Base-by-base conservation (phyloP, 2,329 filamentous ascomycete genomes). In the Ophiosphaerella herpotricha region DNA sequence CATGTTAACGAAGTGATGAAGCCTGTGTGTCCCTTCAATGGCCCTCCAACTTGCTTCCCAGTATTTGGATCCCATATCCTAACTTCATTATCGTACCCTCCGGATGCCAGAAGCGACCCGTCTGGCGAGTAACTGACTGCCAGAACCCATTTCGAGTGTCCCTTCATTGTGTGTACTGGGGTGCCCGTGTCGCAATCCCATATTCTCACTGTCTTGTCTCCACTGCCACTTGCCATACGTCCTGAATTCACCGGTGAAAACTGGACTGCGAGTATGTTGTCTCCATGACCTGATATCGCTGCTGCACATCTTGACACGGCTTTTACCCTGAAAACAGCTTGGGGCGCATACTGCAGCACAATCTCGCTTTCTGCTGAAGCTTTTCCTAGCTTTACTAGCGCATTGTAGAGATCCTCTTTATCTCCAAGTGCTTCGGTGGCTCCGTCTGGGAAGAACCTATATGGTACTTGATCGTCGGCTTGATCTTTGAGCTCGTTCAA, bases 121-220 rank as follows among this genome's bases (percentile, higher is more conserved):
- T 97, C 91, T 0, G 92, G 91, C 12, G 89, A 91, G 85, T 90
- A 97, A 46, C 86, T 85, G 3, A 96, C 90, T 2, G 86, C 90
- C 48, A 97, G 75, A 3, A 97, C 91, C 92, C 92, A 97, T 53
- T 88, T 88, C 2, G 87, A 87, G 73, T 97, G 94, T 0, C 91
- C 91, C 63, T 90, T 88, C 41, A 97, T 76, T 0, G 91, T 97
- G 73, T 89, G 84, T 54, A 90, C 83, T 0, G 92, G 91, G 9
- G 91, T 97, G 40, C 92, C 92, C 0, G 91, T 97, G 65, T 97
- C 90, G 41, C 91, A 92, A 66, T 99, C 92, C 91, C 91, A 97
- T 76, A 97, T 87, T 48, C 93, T 80, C 0, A 92, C 93, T 1
- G 92, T 97, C 61, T 88, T 88, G 68, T 99, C 94, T 39, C 94